A percentile compares a stretch with the other conserved stretches of the same genome.
These are phyloP conservation scores for Fagopyrum esculentum DNA, from an alignment of 148 eudicot genomes.

Conservation along the genomic window DNA sequence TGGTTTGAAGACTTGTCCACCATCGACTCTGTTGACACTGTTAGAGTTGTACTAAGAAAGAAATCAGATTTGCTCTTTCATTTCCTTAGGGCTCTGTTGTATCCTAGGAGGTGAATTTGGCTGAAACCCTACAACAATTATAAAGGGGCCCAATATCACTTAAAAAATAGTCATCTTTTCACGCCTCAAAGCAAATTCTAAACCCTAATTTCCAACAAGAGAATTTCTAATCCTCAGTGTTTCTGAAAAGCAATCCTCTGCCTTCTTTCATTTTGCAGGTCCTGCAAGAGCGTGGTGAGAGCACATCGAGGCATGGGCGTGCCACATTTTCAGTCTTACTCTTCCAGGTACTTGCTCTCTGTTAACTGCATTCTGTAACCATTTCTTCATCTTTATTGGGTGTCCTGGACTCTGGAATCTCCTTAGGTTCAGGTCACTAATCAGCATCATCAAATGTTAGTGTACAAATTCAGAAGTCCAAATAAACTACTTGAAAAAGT, in stretches of 20 bases:
- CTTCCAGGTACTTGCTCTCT: conserved; percentile 61
- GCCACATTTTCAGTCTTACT: conserved; percentile 97
- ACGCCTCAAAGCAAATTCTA: too few relatives aligned
- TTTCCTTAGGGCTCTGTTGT: too few relatives aligned
- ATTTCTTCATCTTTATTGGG: not conserved
- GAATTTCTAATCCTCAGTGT: not conserved
- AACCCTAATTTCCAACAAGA: not conserved
- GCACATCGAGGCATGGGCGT: conserved; percentile 98
- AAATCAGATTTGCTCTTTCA: too few relatives aligned
- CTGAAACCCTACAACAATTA: too few relatives aligned
- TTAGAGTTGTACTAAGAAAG: too few relatives aligned
- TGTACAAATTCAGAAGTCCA: not conserved
- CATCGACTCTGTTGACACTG: too few relatives aligned
- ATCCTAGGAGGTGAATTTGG: too few relatives aligned
- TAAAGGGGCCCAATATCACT: too few relatives aligned
- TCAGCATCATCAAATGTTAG: not conserved
- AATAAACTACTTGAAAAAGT: not conserved
- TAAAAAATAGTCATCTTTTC: too few relatives aligned
- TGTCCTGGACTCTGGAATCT: not conserved
- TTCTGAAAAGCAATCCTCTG: conserved; percentile 4
- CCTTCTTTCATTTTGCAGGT: conserved; percentile 46
- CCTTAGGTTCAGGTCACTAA: not conserved
- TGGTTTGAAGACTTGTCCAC: too few relatives aligned
- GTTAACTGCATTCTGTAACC: not conserved
- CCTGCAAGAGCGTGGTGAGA: conserved; percentile 97